Base-by-base conservation (phyloP, 2,329 filamentous ascomycete genomes). In the Orbilia brochopaga region DNA sequence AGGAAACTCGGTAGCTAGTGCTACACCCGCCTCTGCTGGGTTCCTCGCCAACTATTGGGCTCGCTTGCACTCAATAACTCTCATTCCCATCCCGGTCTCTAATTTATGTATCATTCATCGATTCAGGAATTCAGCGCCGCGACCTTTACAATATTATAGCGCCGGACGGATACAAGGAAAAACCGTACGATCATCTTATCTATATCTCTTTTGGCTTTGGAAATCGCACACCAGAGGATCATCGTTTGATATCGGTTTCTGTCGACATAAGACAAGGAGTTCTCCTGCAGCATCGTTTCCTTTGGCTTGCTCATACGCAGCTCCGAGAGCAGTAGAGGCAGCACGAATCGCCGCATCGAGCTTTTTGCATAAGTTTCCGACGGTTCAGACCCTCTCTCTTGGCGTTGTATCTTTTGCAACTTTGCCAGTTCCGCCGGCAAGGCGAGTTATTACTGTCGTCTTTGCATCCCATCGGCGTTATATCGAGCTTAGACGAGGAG, bases 61-160 rank as follows among this genome's bases (percentile, higher is more conserved):
- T 37, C 46, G n/a, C 44, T 17, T 11, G 21, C 52, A 19, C 50
- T 6, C 15, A 53, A 65, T 30, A 58, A 51, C 44, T 63, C 37
- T 58, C 60, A 42, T 50, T 56, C 42, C 30, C 50, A 2, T 52
- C 35, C 51, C n/a, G 30, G 40, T 57, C 55, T 11, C 55, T 51
- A 2, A 65, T 72, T 72, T 72, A 72, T 72, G 67, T 72, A 72
- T 72, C 42, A 65, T 65, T 61, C 60, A 65, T 72, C 67, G 55
- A 61, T 56, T 32, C 23, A 64, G 55, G 65, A 50, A 65, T 72
- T 59, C 51, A 63, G 57, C 67, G 27, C 67, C 44, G 51, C 60
- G 30, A 57, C 50, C 56, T 72, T 72, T 60, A 64, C 51, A 57
- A 72, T 72, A 65, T 72, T 72, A 72, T 72, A 72, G 67, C 60